Percentiles rank a stretch among this genome's conserved stretches.
phyloP scores from a whole-genome alignment of 805 yeast species.

The Scheffersomyces lignosus region DNA sequence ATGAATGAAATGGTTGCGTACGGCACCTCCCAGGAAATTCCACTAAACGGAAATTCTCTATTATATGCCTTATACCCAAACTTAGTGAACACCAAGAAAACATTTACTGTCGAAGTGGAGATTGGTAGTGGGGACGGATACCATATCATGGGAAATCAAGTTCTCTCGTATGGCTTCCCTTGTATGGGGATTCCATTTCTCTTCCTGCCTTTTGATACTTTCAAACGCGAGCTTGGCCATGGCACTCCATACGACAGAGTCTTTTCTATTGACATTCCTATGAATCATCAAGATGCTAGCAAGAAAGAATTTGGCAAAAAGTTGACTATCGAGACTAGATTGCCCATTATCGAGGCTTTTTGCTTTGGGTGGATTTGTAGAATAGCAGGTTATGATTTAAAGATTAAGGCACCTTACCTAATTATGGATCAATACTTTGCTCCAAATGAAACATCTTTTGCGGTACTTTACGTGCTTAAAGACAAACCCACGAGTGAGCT shows the following conservation, averaged over 20 bases:
- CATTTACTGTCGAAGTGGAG: neutral
- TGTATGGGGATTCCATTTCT: neutral
- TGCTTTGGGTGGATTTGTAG: neutral
- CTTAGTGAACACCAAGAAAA: neutral
- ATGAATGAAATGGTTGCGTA: neutral
- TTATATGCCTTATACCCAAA: neutral
- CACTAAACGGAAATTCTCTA: neutral
- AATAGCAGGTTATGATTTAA: neutral
- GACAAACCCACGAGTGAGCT: too few relatives aligned
- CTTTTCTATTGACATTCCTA: neutral
- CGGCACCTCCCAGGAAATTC: neutral
- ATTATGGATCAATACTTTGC: neutral
- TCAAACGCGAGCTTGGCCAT: neutral
- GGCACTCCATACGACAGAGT: neutral
- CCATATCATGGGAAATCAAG: neutral
- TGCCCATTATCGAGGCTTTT: neutral
- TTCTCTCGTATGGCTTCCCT: neutral
- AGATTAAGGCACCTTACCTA: neutral
- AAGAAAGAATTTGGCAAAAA: too few relatives aligned
- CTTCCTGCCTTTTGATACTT: neutral
- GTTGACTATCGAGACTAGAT: too few relatives aligned
- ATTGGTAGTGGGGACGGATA: neutral
- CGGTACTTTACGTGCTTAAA: neutral
- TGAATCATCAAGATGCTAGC: neutral
- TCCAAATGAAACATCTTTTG: neutral